Conservation (phyloP, 345 rosid genomes). For the Linum usitatissimum region DNA sequence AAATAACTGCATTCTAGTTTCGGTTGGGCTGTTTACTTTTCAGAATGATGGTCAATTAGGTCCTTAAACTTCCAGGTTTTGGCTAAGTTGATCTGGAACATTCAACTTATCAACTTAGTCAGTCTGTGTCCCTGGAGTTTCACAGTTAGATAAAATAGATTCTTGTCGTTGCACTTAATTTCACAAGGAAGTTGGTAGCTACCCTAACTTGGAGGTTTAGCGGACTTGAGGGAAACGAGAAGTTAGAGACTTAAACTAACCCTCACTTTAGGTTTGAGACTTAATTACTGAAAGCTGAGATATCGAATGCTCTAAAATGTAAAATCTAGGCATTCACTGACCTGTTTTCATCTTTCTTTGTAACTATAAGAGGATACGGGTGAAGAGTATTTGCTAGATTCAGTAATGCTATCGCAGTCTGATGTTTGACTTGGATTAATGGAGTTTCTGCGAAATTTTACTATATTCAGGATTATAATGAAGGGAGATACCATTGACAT, state of each 20-base stretch:
- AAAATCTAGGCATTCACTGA: neutral
- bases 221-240: neutral
- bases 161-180: neutral
- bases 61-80: neutral
- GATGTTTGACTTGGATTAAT: neutral
- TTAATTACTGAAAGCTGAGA: no score
- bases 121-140: no score
- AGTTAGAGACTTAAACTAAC: neutral
- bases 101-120: no score
- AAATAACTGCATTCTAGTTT: neutral
- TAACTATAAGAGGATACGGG: neutral
- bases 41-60: neutral
- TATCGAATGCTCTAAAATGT: no score
- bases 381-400: neutral
- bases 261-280: neutral
- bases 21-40: neutral
- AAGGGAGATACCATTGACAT: slow-evolving; percentile 70
- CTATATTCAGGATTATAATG: slow-evolving; percentile 49
- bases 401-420: neutral
- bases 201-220: neutral
- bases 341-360: neutral
- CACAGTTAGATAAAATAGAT: neutral
- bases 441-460: slow-evolving; percentile 10
- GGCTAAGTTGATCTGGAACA: neutral
- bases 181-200: neutral